These are phyloP conservation scores for Durotheca rogersii DNA, from an alignment of 495 filamentous ascomycete genomes.

Conservation along the genomic window DNA sequence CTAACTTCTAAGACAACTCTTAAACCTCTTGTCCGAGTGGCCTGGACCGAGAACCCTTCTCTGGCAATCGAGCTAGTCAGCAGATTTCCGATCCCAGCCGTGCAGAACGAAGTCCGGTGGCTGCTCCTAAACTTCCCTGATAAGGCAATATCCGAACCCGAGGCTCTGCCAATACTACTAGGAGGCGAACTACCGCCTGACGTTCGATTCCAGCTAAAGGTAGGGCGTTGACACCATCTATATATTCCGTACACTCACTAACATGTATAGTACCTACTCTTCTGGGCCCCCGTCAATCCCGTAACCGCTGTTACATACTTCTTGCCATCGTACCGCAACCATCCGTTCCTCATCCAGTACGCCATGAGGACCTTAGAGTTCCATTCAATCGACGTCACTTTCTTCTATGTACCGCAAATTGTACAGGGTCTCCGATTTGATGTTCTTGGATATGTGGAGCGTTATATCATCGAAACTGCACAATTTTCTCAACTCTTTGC, in stretches of 20 bases:
- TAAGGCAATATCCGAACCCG: conserved; percentile 73
- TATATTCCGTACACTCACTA: conserved; percentile 29
- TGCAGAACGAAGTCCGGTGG: conserved; percentile 74
- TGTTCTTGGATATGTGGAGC: conserved; percentile 88
- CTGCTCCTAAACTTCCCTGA: conserved; percentile 79
- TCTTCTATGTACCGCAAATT: conserved; percentile 98
- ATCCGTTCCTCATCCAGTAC: conserved; percentile 94
- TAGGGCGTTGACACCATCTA: conserved; percentile 33
- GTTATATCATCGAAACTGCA: conserved; percentile 94
- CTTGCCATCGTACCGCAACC: conserved; percentile 86
- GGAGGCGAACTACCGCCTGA: conserved; percentile 73
- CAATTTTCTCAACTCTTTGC: conserved; percentile 96
- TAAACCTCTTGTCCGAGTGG: conserved; percentile 66
- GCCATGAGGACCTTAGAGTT: conserved; percentile 93
- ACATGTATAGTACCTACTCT: conserved; percentile 75
- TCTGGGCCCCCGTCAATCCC: conserved; percentile 92
- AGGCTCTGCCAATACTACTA: conserved; percentile 79
- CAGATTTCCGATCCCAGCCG: conserved; percentile 72
- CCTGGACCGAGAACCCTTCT: conserved; percentile 80
- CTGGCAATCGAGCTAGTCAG: conserved; percentile 78
- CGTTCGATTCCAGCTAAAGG: conserved; percentile 82
- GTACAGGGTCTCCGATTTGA: conserved; percentile 97
- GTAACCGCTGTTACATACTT: conserved; percentile 92
- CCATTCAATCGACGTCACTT: conserved; percentile 92
- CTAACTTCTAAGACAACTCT: conserved; percentile 49